These are phyloP conservation scores for Lasiodiplodia citricola DNA, from an alignment of 2,329 filamentous ascomycete genomes.

Conservation along the genomic window DNA sequence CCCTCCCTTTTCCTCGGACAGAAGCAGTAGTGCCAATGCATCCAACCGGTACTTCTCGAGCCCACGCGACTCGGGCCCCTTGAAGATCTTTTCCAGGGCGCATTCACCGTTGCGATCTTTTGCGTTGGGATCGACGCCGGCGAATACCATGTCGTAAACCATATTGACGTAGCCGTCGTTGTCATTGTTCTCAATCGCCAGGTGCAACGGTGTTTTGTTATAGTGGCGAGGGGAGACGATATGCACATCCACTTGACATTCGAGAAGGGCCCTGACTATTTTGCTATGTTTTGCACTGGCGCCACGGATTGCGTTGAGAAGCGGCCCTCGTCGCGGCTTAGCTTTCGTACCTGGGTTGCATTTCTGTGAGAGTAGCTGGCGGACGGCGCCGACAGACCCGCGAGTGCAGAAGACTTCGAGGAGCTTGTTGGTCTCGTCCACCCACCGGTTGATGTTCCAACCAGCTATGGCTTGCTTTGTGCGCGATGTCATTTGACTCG, in stretches of 20 bases:
- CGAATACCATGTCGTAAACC: neutral
- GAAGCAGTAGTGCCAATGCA: conserved; percentile 19
- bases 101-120: conserved; percentile 12
- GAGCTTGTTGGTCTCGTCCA: neutral
- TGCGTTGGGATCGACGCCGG: conserved; percentile 1
- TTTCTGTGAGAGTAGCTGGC: neutral
- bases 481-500: neutral
- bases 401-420: neutral
- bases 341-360: conserved; percentile 14
- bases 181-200: neutral
- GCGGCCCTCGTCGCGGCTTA: neutral
- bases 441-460: neutral
- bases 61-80: neutral
- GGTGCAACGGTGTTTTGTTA: neutral
- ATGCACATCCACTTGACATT: neutral
- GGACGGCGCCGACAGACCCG: neutral
- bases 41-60: neutral
- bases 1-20: neutral
- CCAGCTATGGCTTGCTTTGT: neutral
- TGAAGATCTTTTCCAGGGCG: conserved; percentile 20
- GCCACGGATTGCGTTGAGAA: conserved; percentile 6
- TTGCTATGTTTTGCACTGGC: neutral
- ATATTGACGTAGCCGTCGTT: neutral
- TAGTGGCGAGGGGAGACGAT: neutral
- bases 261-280: neutral